Base-by-base conservation (phyloP, 176 grass and related monocot genomes). In the Eragrostis nindensis region DNA sequence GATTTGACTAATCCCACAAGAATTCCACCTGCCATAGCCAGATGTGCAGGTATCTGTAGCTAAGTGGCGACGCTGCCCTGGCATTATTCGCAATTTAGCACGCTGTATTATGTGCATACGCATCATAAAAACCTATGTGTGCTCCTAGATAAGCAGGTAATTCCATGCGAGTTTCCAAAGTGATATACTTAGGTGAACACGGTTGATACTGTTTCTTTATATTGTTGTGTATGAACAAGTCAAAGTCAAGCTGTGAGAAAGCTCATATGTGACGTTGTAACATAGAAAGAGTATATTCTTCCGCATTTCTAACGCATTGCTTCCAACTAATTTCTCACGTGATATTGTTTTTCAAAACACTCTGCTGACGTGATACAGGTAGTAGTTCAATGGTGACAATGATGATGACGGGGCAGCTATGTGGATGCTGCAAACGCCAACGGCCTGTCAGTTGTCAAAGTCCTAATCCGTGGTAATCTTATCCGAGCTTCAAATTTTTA, bases 1-100 rank as follows among this genome's bases (percentile, higher is more conserved):
- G n/a, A n/a, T 68, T 83, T 82, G 66, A 82, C 72, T 86, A 49
- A 5, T 68, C 59, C 38, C 21, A 53, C 32, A 54, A 69, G 74
- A 65, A 78, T 27, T 55, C 12, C 70, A 55, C 67, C 45, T 67
- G 66, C 38, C 49, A 73, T 47, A 46, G 66, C 56, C 18, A 36
- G 5, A 45, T 80, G 42, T 13, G 26, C 39, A 15, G 5, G 18
- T 49, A 45, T 11, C 1, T 19, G 27, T 10, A 64, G 30, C 59
- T 52, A 30, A 75, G 21, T 67, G 6, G 14, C 15, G 46, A 75
- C 75, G 41, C 45, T 54, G 61, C 47, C 56, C 26, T 70, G 15
- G 24, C 24, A 17, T 25, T 65, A 55, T 72, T 64, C 2, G 27
- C 26, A 63, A 3, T 14, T 1, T 30, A 30, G n/a, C n/a, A n/a